Conservation (phyloP, 306 rosid species). For the Cajanus cajan region DNA sequence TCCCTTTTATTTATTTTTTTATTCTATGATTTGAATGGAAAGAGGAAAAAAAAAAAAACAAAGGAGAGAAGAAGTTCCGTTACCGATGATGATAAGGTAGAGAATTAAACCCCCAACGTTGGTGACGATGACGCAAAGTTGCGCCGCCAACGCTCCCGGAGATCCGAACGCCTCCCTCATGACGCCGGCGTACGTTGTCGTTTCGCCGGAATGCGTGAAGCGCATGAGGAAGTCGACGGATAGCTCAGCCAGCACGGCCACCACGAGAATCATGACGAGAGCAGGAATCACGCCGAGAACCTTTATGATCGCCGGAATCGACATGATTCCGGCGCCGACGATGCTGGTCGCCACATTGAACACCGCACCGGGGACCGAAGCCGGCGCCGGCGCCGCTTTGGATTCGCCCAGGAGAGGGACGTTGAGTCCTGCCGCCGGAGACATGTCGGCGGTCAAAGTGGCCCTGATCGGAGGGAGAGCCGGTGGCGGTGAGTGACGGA, state of each 20-base stretch:
- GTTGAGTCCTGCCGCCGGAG: conserved; percentile 45
- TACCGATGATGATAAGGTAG: conserved; percentile 80
- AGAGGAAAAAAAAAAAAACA: no score
- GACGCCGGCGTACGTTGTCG: conserved; percentile 77
- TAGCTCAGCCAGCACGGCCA: conserved; percentile 61
- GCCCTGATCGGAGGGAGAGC: not conserved
- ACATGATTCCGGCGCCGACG: conserved; percentile 92
- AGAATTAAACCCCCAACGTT: conserved; percentile 76
- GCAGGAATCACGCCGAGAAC: conserved; percentile 83
- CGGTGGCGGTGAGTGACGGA: not conserved
- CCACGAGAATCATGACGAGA: conserved; percentile 45
- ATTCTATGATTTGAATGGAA: not conserved
- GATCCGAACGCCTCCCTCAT: conserved; percentile 85
- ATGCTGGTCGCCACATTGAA: conserved; percentile 81
- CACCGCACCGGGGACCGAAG: conserved; percentile 70
- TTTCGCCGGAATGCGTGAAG: conserved; percentile 69
- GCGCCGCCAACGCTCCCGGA: conserved; percentile 55
- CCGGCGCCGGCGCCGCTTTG: conserved; percentile 9
- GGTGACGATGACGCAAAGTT: conserved; percentile 68
- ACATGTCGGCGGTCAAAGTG: conserved; percentile 43
- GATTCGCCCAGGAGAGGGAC: conserved; percentile 51
- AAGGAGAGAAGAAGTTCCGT: not conserved
- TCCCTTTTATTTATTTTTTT: not conserved
- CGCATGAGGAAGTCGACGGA: conserved; percentile 82
- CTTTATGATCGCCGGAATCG: conserved; percentile 80